phyloP scores from a whole-genome alignment of 1,284 basidiomycete species.

The Pyrrhoderma noxium region DNA sequence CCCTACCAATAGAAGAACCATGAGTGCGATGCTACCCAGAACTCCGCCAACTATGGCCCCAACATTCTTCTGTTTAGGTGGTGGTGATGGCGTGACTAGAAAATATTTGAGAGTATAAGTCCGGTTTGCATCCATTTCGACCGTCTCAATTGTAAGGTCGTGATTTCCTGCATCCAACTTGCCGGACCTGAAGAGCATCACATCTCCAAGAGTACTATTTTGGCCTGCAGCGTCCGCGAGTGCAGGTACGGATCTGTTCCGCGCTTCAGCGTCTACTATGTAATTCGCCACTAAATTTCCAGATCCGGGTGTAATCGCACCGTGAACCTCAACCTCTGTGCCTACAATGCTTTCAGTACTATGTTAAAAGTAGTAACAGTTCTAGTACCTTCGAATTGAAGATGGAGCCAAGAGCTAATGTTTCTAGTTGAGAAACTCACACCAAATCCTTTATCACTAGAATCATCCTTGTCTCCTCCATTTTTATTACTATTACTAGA shows the following conservation, averaged over 20 bases:
- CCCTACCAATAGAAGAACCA: background rate
- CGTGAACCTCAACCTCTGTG: slow-evolving; percentile 5
- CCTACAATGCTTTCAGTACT: background rate
- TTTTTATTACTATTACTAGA: background rate
- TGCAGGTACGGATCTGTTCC: background rate
- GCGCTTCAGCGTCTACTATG: slow-evolving; percentile 7
- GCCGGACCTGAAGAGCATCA: slow-evolving; percentile 7
- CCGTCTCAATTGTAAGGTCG: background rate
- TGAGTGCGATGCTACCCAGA: background rate
- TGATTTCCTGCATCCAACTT: background rate
- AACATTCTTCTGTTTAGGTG: background rate
- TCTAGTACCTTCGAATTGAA: background rate
- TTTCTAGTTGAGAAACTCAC: background rate
- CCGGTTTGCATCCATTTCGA: slow-evolving; percentile 4
- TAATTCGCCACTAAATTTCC: slow-evolving; percentile 12
- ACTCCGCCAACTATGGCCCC: slow-evolving; percentile 6
- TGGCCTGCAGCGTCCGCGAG: background rate
- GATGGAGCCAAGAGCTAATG: background rate
- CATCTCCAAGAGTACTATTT: background rate
- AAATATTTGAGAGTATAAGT: slow-evolving; percentile 7
- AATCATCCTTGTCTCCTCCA: background rate
- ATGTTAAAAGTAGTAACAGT: background rate
- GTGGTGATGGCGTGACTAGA: background rate
- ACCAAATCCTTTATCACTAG: background rate
- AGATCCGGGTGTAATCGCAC: slow-evolving; percentile 5